Evolutionary conservation across 1,284 basidiomycete genomes (phyloP), one percentile per base, ranked within the genome.

Genomic region (Fomitopsis palustris): DNA sequence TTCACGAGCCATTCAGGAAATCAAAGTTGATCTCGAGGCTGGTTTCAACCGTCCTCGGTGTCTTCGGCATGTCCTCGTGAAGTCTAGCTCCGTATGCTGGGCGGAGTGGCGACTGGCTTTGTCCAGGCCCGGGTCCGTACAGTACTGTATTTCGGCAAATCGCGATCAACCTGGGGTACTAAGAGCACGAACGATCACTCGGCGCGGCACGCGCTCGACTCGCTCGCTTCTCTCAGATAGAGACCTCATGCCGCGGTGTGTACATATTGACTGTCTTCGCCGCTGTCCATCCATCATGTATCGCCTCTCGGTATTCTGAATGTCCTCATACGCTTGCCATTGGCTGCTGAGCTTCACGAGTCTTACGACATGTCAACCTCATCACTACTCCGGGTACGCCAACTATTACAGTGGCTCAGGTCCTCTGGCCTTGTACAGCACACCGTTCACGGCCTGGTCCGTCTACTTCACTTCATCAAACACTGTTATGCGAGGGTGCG

Each of bases 391-490:
- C 45, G 29, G 41, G 8, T 55, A 8, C 41, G 41, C n/a, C 14
- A n/a, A 10, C 27, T 55, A 17, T 45, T 55, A 25, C 54, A 25
- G 38, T 19, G 14, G 12, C 41, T 55, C 4, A 31, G 33, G 3
- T 45, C 42, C 21, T 58, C 53, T 23, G 47, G n/a, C 12, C 53
- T 38, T 3, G 19, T 58, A 33, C 51, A 42, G 16, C 17, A 29
- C n/a, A 31, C 57, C 7, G 21, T 27, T 33, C 57, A 49, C 27
- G 31, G 49, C n/a, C 35, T 59, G 16, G 16, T 53, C 17, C 41
- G 14, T 1, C 14, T 59, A 25, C 56, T 54, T 54, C 29, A n/a
- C 17, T 55, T 51, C 21, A 1, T 59, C 16, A 55, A 59, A 23
- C 43, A 45, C 16, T 29, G 35, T 10, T 25, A 42, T 14, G n/a